Conservation (phyloP, 805 yeast species). For the Saitoella complicata region DNA sequence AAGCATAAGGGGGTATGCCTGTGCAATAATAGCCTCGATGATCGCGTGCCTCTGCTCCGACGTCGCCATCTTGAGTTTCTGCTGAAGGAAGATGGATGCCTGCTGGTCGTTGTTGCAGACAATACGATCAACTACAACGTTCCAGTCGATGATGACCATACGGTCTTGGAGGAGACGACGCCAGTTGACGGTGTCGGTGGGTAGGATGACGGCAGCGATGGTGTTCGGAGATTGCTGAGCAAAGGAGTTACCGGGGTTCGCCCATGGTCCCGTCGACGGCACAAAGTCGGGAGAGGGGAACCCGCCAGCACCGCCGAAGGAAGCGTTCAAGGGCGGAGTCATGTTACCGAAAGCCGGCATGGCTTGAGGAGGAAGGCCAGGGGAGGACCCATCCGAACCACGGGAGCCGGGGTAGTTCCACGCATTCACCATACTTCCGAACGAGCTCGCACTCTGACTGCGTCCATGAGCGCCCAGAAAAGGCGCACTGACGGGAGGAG, state of each 20-base stretch:
- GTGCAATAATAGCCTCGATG: conserved; percentile 18
- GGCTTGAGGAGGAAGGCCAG: no score
- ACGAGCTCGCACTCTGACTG: no score
- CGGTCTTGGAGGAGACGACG: conserved; percentile 18
- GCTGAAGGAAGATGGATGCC: conserved; percentile 27
- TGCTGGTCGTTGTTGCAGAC: conserved; percentile 25
- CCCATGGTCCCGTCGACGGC: no score
- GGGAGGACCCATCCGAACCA: no score
- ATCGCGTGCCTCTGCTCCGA: conserved; percentile 19
- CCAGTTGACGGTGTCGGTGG: conserved; percentile 9
- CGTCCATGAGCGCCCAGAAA: no score
- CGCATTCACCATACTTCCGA: no score
- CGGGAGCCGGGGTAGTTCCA: no score
- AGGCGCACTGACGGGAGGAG: no score
- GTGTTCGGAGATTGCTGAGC: conserved; percentile 2
- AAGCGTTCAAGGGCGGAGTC: no score
- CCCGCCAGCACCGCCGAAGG: no score
- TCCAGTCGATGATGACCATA: conserved; percentile 19
- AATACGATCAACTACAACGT: conserved; percentile 19
- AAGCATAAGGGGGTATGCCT: conserved; percentile 21
- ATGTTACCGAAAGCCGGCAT: no score
- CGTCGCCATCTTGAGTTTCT: conserved; percentile 21
- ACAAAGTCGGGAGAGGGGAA: no score
- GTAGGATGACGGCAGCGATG: conserved; percentile 6
- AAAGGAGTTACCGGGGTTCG: background rate